Base-by-base conservation (phyloP, 441 rosid species). In the Hura crepitans region DNA sequence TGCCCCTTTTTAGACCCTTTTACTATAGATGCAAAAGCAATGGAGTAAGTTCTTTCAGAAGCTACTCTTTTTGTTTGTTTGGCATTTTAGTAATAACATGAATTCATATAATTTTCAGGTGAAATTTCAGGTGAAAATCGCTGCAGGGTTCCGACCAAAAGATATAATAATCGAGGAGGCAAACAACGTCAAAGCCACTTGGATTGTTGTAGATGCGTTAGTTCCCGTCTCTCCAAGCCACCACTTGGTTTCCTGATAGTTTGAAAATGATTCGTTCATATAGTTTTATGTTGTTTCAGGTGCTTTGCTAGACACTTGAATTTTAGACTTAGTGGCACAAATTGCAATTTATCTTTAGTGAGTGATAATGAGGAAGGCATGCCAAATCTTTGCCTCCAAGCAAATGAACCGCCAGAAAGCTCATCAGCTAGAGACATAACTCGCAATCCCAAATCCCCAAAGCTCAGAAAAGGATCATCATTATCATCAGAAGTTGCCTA, bases 161-260 rank as follows among this genome's bases (percentile, higher is more conserved):
- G 85, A 82, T 72, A 74, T 82, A 69, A 71, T 82, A 57, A 51
- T 71, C 0, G 80, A 80, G 53, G 82, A 76, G 65, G 82, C 80
- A 6, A 82, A 78, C 74, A 76, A 62, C 50, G 69, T 58, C 10
- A 73, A 61, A 58, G 82, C 83, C 33, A 80, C 83, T 45, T 80
- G 79, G 85, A 80, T 80, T 72, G 23, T 82, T 18, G 65, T 80
- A 69, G 83, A 80, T 53, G 80, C 83, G 85, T 82, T 3, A 51
- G 25, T 39, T 27, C 13, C 23, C n/a, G 25, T 33, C 27, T 46
- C 45, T 39, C 45, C 45, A 11, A 35, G 1, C 39, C 39, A 35
- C 39, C 39, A 35, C 39, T 35, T 35, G 0, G 0, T 35, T 35
- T 35, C 39, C 7, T 35, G 39, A n/a, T n/a, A n/a, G n/a, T n/a